Percentiles rank a stretch among this genome's conserved stretches.
Evolutionary conservation across 23 red algal species (phyloP).

Genomic region (Gracilariopsis chorda): DNA sequence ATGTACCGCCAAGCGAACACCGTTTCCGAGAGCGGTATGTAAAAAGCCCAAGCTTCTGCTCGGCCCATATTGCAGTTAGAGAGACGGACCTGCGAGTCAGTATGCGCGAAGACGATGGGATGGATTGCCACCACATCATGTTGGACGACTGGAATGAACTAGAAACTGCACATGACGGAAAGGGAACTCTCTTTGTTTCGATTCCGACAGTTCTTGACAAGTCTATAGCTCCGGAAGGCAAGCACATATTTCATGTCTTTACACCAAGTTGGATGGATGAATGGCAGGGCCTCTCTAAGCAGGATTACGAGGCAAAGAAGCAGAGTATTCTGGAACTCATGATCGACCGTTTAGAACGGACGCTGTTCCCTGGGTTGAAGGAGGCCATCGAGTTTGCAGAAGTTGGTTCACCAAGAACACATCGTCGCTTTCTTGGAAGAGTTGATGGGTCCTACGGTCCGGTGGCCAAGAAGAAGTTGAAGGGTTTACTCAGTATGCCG

Average conservation of each 20-base stretch:
- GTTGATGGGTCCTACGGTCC: conserved; percentile 92
- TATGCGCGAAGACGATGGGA: conserved; percentile 24
- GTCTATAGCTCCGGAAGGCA: conserved; percentile 75
- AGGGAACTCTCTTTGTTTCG: conserved; percentile 88
- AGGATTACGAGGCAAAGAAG: conserved; percentile 81
- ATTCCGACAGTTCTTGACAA: conserved; percentile 97
- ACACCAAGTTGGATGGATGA: conserved; percentile 89
- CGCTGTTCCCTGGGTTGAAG: conserved; percentile 57
- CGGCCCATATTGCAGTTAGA: conserved; percentile 77
- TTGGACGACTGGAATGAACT: conserved; percentile 83
- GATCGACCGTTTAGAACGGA: conserved; percentile 49
- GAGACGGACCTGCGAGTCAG: conserved; percentile 11
- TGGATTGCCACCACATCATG: conserved; percentile 93
- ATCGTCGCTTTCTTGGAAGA: conserved; percentile 89
- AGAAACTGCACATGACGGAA: conserved; percentile 64
- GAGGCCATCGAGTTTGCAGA: conserved; percentile 64
- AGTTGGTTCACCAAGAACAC: conserved; percentile 83
- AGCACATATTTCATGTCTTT: conserved; percentile 97
- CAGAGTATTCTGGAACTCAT: conserved; percentile 7
- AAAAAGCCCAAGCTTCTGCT: conserved; percentile 83
- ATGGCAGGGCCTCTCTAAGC: conserved; percentile 52
- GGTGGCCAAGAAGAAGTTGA: conserved; percentile 55
- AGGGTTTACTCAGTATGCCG: conserved; percentile 86
- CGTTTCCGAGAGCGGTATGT: conserved; percentile 73
- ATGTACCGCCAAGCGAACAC: conserved; percentile 56